Evolutionary conservation across 2,329 filamentous ascomycete species (phyloP), one percentile per base, ranked within the genome.

Genomic region (Dactylonectria macrodidyma): DNA sequence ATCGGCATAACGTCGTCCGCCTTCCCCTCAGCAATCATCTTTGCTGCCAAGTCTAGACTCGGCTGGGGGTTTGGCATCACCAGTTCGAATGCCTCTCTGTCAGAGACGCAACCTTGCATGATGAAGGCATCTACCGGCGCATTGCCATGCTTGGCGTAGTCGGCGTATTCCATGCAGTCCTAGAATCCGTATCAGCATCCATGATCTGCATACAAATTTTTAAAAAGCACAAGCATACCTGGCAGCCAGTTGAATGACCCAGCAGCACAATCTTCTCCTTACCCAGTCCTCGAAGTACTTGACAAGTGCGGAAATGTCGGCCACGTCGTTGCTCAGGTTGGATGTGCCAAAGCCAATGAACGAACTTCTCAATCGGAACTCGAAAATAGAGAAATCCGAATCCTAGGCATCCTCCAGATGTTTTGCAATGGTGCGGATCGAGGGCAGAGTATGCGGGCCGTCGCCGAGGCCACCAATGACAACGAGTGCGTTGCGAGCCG

Each of bases 51-150:
- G 1, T 82, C 79, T 10, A 91, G 74, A 62, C 80, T 83, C 57
- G 78, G 79, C 16, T 86, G 81, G 67, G 88, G 81, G 6, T 84
- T 81, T 4, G 83, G 75, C 57, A 89, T 81, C 7, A 86, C 76
- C 4, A 82, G 76, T 3, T 80, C 80, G 11, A 92, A 76, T 0
- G 86, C 88, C 78, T 97, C 92, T 34, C 94, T 87, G 78, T 97
- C 94, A 1, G 90, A 93, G 3, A 95, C 91, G 0, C 93, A 91
- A 0, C 92, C 94, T 79, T 97, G 95, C 62, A 97, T 82, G 51
- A 97, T 92, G 56, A 90, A 91, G 41, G 92, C 95, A 67, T 96
- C 89, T 2, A 97, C 82, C 0, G 89, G 87, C 12, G 87, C 81
- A 47, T 81, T 80, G 6, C 76, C 75, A 41, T 84, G 74, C 69